phyloP scores from a whole-genome alignment of 495 filamentous ascomycete genomes.

The Hyaloscypha bicolor region DNA sequence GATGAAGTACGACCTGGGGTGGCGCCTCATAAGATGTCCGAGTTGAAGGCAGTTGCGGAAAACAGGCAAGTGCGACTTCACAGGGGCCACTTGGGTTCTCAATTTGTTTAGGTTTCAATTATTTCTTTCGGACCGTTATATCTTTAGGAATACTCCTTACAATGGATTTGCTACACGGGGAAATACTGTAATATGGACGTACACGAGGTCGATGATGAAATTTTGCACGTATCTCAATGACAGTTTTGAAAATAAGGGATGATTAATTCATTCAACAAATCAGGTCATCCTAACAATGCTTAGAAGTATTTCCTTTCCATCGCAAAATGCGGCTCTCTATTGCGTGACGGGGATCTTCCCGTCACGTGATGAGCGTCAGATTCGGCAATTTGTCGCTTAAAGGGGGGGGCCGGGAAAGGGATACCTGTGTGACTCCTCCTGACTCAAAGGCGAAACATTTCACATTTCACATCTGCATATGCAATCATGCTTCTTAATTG shows the following conservation, averaged over 20 bases:
- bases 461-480: not conserved
- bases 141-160: not conserved
- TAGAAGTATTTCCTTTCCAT: not conserved
- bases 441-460: not conserved
- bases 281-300: not conserved
- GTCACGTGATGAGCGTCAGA: not conserved
- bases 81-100: not conserved
- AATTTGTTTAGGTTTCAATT: slow-evolving; percentile 1
- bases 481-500: not conserved
- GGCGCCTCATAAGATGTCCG: not conserved
- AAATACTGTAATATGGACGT: not conserved
- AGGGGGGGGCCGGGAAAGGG: not conserved
- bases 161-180: too few relatives aligned
- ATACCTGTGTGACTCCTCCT: not conserved
- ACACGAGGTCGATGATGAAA: not conserved
- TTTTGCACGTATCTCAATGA: not conserved
- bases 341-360: too few relatives aligned
- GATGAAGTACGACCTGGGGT: not conserved
- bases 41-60: not conserved
- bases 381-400: not conserved
- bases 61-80: not conserved
- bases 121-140: not conserved
- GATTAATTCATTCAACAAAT: not conserved
- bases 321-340: not conserved
- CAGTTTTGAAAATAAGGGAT: not conserved